Evolutionary conservation across 2,329 filamentous ascomycete genomes (phyloP).

Genomic region (Conoideocrella luteorostrata): DNA sequence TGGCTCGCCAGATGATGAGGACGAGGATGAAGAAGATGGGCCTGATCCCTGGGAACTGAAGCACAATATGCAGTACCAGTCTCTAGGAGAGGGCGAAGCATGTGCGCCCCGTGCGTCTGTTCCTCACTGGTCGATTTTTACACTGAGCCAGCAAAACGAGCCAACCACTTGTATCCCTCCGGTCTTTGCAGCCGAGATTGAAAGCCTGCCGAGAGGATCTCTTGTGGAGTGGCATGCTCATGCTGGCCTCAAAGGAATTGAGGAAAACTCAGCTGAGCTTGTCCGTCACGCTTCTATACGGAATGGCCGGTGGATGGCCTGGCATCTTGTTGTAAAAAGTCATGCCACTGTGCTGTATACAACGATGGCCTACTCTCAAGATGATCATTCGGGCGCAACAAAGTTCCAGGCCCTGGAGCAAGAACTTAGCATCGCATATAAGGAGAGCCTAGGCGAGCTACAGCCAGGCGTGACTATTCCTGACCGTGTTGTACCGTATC

Average conservation of each 20-base stretch:
- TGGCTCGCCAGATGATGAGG: slow-evolving; percentile 30
- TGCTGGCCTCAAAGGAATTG: slow-evolving; percentile 43
- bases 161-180: slow-evolving; percentile 45
- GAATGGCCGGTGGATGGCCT: slow-evolving; percentile 20
- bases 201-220: slow-evolving; percentile 66
- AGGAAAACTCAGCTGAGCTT: slow-evolving; percentile 21
- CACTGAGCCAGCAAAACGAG: slow-evolving; percentile 29
- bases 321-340: slow-evolving; percentile 21
- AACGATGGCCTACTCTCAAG: slow-evolving; percentile 15
- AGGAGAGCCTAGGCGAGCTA: slow-evolving; percentile 1
- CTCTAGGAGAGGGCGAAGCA: slow-evolving; percentile 26
- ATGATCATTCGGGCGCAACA: background rate
- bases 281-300: slow-evolving; percentile 11
- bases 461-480: background rate
- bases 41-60: slow-evolving; percentile 65
- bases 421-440: slow-evolving; percentile 1
- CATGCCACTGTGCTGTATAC: slow-evolving; percentile 24
- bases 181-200: slow-evolving; percentile 69
- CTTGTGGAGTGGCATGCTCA: slow-evolving; percentile 80
- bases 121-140: slow-evolving; percentile 45
- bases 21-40: slow-evolving; percentile 38
- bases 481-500: slow-evolving; percentile 17
- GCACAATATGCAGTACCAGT: slow-evolving; percentile 47
- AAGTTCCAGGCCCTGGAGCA: slow-evolving; percentile 4
- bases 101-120: slow-evolving; percentile 23